phyloP scores from a whole-genome alignment of 2,329 filamentous ascomycete genomes.

The Fusarium humuli region DNA sequence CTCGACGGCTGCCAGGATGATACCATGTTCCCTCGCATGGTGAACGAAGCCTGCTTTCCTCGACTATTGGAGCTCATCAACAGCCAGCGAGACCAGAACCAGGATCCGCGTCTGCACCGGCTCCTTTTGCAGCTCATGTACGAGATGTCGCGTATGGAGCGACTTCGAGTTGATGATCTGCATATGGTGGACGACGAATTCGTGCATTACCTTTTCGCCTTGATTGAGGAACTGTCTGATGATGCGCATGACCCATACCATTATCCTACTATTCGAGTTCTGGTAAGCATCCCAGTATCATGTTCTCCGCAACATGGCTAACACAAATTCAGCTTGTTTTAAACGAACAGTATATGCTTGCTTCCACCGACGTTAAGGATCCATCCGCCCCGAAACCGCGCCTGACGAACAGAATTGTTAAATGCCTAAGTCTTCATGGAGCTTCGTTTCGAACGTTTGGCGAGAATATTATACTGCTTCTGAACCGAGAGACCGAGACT shows the following conservation, averaged over 20 bases:
- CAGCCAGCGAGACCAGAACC: conserved; percentile 69
- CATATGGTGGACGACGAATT: conserved; percentile 83
- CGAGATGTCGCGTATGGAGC: conserved; percentile 95
- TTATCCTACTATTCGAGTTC: conserved; percentile 90
- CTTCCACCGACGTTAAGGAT: conserved; percentile 65
- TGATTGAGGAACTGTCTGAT: conserved; percentile 88
- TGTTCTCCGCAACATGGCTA: conserved; percentile 13
- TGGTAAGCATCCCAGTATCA: conserved; percentile 68
- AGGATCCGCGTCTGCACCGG: conserved; percentile 79
- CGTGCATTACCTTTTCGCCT: conserved; percentile 82
- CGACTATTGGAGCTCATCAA: conserved; percentile 86
- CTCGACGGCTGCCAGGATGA: conserved; percentile 87
- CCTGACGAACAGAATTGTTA: conserved; percentile 93
- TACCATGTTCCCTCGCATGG: conserved; percentile 85
- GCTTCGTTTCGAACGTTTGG: conserved; percentile 91
- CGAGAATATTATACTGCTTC: conserved; percentile 93
- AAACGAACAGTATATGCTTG: conserved; percentile 98
- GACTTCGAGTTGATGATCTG: conserved; percentile 80
- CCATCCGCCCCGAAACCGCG: conserved; percentile 57
- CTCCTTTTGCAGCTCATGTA: conserved; percentile 90
- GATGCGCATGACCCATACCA: conserved; percentile 94
- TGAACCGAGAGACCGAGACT: conserved; percentile 95
- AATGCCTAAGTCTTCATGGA: conserved; percentile 85
- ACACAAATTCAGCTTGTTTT: conserved; percentile 76
- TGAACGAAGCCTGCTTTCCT: conserved; percentile 84